Conservation (phyloP, 768 basidiomycete genomes). For the Agaricus subrufescens region DNA sequence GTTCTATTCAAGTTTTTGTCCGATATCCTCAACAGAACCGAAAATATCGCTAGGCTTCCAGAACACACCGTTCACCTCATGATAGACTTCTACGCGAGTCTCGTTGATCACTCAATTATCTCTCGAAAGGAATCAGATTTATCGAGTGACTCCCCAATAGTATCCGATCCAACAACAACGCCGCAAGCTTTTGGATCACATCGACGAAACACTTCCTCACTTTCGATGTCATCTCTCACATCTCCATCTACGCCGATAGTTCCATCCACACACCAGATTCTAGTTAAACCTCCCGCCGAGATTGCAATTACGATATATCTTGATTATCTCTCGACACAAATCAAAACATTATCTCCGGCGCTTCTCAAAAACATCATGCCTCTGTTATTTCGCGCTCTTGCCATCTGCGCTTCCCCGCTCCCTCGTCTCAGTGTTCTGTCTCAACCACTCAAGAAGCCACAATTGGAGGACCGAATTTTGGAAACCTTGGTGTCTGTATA, state of each 20-base stretch:
- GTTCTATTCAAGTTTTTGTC: constrained; percentile 56
- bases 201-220: constrained; percentile 8
- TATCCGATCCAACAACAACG: constrained; percentile 16
- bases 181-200: constrained; percentile 5
- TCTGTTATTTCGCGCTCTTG: constrained; percentile 65
- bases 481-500: constrained; percentile 54
- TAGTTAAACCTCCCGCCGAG: constrained; percentile 51
- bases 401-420: constrained; percentile 60
- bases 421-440: constrained; percentile 58
- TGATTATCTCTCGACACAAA: constrained; percentile 54
- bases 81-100: constrained; percentile 52
- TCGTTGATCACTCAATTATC: constrained; percentile 52
- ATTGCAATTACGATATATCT: constrained; percentile 61
- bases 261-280: constrained; percentile 11
- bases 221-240: constrained; percentile 11
- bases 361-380: constrained; percentile 58
- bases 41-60: constrained; percentile 55
- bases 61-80: constrained; percentile 55
- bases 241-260: constrained; percentile 22
- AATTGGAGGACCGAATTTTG: constrained; percentile 51
- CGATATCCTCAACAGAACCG: constrained; percentile 41
- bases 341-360: constrained; percentile 52
- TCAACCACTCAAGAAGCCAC: constrained; percentile 28
- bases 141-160: constrained; percentile 28
- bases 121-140: constrained; percentile 18